Evolutionary conservation across 148 eudicot genomes (phyloP), one percentile per base, ranked within the genome.

Genomic region (Camellia japonica): DNA sequence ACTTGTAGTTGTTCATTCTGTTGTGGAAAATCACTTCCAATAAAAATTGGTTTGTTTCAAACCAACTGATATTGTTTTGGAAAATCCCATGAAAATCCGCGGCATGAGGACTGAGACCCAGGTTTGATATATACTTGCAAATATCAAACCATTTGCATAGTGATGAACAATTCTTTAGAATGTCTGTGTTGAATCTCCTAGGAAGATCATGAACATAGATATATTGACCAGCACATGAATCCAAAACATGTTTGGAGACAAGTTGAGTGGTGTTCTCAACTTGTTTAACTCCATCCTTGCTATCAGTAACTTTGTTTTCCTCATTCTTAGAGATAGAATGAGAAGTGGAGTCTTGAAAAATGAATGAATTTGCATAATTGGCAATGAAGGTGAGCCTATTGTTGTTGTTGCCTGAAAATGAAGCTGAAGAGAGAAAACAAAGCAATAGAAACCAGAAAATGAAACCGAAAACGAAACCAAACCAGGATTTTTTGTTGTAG

Each of bases 1-100:
- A 89, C 60, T 85, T 79, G 38, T 89, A 89, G 30, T 75, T 75
- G 69, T 85, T 84, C 91, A 88, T 82, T 3, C 91, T 71, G 1
- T 76, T 38, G 49, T 84, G 84, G 70, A 86, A 88, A 54, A 88
- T 88, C 4, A 86, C 83, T 82, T 88, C 91, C n/a, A 90, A 83
- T 23, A 82, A 66, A 79, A 84, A 80, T 23, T 87, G 89, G 77
- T 86, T 85, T 1, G 91, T 90, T 3, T 79, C 81, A 63, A 60
- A 87, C 92, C 88, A 87, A 42, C 86, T 84, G 1, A 30, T 30
- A 30, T 62, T 38, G 38, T 78, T 76, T 3, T 84, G 78, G 83
- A 88, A 81, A 13, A 86, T 82, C 44, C 76, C 66, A 20, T 83
- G 80, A 1, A 76, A 58, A 5, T 83, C 49, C 5, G 71, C 56